Conservation (phyloP, 2,329 filamentous ascomycete species). For the Colletotrichum ledebouriae region DNA sequence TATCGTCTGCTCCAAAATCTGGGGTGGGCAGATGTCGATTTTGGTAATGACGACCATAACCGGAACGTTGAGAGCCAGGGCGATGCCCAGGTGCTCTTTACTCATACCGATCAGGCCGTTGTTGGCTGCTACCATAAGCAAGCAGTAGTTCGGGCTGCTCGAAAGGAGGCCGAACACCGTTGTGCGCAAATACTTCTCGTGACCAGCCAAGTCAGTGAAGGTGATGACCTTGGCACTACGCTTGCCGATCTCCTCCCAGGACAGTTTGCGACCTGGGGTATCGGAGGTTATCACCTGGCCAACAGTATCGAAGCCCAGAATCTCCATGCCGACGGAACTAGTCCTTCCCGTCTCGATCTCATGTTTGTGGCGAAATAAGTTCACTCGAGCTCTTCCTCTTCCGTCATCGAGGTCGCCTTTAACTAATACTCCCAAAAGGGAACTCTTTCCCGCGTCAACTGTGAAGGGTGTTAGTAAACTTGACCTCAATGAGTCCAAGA, state of each 20-base stretch:
- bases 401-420: slow-evolving; percentile 97
- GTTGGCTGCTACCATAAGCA: slow-evolving; percentile 98
- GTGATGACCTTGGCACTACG: slow-evolving; percentile 96
- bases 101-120: slow-evolving; percentile 98
- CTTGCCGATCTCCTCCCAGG: slow-evolving; percentile 98
- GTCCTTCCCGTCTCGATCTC: slow-evolving; percentile 96
- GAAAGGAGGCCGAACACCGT: slow-evolving; percentile 96
- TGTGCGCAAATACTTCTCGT: slow-evolving; percentile 94
- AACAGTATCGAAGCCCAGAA: slow-evolving; percentile 93
- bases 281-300: slow-evolving; percentile 87
- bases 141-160: slow-evolving; percentile 95
- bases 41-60: slow-evolving; percentile 99
- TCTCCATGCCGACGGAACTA: slow-evolving; percentile 98
- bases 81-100: slow-evolving; percentile 96
- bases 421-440: slow-evolving; percentile 93
- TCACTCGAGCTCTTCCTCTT: slow-evolving; percentile 91
- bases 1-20: slow-evolving; percentile 94
- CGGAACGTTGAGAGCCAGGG: slow-evolving; percentile 92
- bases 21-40: slow-evolving; percentile 96
- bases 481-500: too few species aligned
- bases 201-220: slow-evolving; percentile 94
- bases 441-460: slow-evolving; percentile 97
- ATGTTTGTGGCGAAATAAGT: slow-evolving; percentile 97
- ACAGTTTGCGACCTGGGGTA: slow-evolving; percentile 85
- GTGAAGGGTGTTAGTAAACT: slow-evolving; percentile 12